Conservation (phyloP, 441 rosid species). For the Arabidopsis hybrid region DNA sequence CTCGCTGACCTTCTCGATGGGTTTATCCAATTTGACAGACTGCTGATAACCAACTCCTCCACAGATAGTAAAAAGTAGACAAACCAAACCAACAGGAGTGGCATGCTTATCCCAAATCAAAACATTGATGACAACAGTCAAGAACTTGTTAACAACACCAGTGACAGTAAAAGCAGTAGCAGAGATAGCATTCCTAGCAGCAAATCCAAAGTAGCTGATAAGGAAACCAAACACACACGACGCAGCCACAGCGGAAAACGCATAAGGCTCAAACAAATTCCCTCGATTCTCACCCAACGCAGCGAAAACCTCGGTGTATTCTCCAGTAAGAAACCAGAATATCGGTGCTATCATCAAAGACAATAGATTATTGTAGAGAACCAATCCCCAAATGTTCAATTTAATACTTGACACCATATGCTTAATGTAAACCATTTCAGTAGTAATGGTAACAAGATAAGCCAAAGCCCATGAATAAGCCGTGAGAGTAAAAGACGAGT, state of each 20-base stretch:
- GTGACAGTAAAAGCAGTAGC: constrained; percentile 97
- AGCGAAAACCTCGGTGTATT: constrained; percentile 67
- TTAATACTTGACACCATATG: constrained; percentile 92
- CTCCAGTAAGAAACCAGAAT: constrained; percentile 88
- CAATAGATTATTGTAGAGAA: constrained; percentile 79
- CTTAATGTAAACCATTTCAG: constrained; percentile 95
- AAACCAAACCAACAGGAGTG: constrained; percentile 80
- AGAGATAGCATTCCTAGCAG: constrained; percentile 91
- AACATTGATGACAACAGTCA: constrained; percentile 91
- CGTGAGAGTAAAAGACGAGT: constrained; percentile 80
- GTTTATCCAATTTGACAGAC: constrained; percentile 62
- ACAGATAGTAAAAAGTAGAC: constrained; percentile 76
- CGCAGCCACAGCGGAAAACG: constrained; percentile 74
- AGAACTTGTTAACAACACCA: constrained; percentile 96
- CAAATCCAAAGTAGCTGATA: constrained; percentile 95
- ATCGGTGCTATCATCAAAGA: constrained; percentile 87
- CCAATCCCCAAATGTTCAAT: constrained; percentile 95
- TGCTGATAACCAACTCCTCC: constrained; percentile 97
- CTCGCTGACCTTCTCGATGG: constrained; percentile 4
- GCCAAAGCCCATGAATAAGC: constrained; percentile 94
- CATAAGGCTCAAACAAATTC: constrained; percentile 63
- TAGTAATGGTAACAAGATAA: constrained; percentile 81
- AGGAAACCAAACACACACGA: constrained; percentile 92
- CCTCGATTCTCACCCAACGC: constrained; percentile 61
- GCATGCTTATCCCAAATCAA: constrained; percentile 98